Conservation (phyloP, 2,329 filamentous ascomycete genomes). For the Claviceps arundinis region DNA sequence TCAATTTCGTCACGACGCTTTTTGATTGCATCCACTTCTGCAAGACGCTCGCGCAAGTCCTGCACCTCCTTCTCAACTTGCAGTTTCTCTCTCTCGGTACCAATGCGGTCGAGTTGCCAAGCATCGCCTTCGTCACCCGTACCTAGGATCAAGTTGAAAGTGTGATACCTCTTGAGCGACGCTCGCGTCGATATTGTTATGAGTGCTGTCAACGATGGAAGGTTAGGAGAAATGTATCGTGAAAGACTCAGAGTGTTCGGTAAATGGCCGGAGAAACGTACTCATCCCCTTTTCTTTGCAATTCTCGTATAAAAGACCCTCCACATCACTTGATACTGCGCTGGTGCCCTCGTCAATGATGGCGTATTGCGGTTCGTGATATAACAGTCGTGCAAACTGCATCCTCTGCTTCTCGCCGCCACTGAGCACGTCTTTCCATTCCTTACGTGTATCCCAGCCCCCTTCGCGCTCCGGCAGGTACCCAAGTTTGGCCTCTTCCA, state of each 20-base stretch:
- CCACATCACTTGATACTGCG: constrained; percentile 86
- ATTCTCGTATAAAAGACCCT: constrained; percentile 82
- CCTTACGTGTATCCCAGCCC: constrained; percentile 91
- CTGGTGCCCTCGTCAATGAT: constrained; percentile 94
- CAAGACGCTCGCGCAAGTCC: constrained; percentile 67
- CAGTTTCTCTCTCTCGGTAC: constrained; percentile 84
- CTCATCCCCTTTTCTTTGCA: constrained; percentile 90
- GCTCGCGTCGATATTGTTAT: constrained; percentile 94
- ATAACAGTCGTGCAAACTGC: constrained; percentile 77
- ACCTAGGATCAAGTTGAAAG: constrained; percentile 76
- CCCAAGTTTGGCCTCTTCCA: constrained; percentile 74
- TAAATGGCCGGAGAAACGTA: constrained; percentile 31
- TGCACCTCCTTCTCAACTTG: constrained; percentile 83
- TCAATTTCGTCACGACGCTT: constrained; percentile 68
- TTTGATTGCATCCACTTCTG: constrained; percentile 78
- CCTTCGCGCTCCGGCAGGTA: constrained; percentile 88
- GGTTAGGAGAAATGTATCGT: not conserved
- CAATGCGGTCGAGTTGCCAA: constrained; percentile 90
- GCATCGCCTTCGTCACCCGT: constrained; percentile 67
- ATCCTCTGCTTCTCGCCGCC: constrained; percentile 96
- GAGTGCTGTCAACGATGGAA: constrained; percentile 41
- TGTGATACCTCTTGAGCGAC: constrained; percentile 91
- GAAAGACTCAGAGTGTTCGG: not conserved
- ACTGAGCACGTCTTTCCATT: constrained; percentile 97
- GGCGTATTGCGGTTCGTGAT: constrained; percentile 89